Evolutionary conservation across 148 eudicot genomes (phyloP), one percentile per base, ranked within the genome.

Genomic region (Rhododendron ferrugineum): DNA sequence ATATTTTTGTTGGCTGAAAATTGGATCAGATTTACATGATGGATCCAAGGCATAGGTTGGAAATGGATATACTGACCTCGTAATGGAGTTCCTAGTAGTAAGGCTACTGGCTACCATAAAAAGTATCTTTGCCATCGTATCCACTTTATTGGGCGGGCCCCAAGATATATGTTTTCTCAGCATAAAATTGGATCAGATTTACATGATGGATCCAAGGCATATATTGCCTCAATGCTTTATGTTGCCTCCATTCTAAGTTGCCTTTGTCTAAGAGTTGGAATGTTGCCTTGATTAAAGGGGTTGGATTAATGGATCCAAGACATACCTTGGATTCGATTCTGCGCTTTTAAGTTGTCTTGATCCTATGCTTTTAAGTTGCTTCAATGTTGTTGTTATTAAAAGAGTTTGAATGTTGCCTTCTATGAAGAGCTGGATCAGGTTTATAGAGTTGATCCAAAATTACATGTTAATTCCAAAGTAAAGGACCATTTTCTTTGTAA

Each of bases 81-180:
- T 23, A 64, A 64, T 64, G 70, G 70, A 64, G 70, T 64, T 64
- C 70, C 70, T 64, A 64, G 70, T 64, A 64, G 70, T n/a, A 64
- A 64, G 70, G 30, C 70, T 64, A 64, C 32, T 64, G 70, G 32
- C 70, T 64, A n/a, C 70, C 30, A 11, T 6, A 10, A 64, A n/a
- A n/a, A 10, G 70, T 64, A n/a, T 64, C 30, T 64, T 10, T n/a
- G 13, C 30, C n/a, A 10, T 64, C 1, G 5, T 9, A 23, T 64
- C 30, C 7, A 64, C 28, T n/a, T n/a, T 64, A 64, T 64, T 0
- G 3, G 30, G 30, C 6, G 70, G 70, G 10, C 11, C 70, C 70
- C 14, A 64, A n/a, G 30, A 64, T 64, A 23, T 22, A 23, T 62
- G 68, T 62, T 62, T 62, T 23, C 28, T 62, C 28, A 3, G 28